Evolutionary conservation across 352 stramenopile species (phyloP), one percentile per base, ranked within the genome.

Genomic region (Globisporangium nagaii): DNA sequence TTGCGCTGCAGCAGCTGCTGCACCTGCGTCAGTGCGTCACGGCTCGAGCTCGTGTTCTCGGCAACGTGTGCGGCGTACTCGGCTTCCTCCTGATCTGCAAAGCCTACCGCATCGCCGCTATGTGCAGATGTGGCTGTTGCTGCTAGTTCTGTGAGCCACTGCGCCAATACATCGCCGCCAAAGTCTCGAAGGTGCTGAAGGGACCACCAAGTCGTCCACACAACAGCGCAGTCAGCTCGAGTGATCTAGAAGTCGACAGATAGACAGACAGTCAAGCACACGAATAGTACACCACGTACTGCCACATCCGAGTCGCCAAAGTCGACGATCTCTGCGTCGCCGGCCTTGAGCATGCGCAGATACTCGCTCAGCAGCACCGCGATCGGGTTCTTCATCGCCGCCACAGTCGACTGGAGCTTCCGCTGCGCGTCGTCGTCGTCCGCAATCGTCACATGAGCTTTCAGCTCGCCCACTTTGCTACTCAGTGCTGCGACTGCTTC

Each of bases 251-350:
- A 2, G 0, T 3, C 11, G 31, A 31, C 22, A 45, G 12, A 37
- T 2, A 45, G 37, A 10, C 17, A 31, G 22, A 19, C 1, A 24
- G 7, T 50, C 28, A 13, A 31, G 28, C 47, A n/a, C 6, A 44
- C 8, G 4, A n/a, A 45, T 3, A n/a, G 1, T 22, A 25, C 4
- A 20, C 30, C 1, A 61, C 65, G 27, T 56, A 70, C 66, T 15
- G 41, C 49, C 22, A 81, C 63, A 32, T 81, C 68, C 15, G 47
- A 60, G 31, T 73, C 68, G 3, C 71, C 68, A 59, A 78, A 81
- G 24, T 75, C 68, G 7, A 81, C 60, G 28, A 54, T 44, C 13
- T 75, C 65, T 13, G 54, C 47, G 28, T 58, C 62, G 4, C 56
- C 48, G 6, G 56, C 32, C 30, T 68, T 73, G 15, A 73, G 40